Percentiles rank a stretch among this genome's conserved stretches.
Conservation (phyloP, 2,329 filamentous ascomycete species). For the Aspergillus ochraceoroseus region DNA sequence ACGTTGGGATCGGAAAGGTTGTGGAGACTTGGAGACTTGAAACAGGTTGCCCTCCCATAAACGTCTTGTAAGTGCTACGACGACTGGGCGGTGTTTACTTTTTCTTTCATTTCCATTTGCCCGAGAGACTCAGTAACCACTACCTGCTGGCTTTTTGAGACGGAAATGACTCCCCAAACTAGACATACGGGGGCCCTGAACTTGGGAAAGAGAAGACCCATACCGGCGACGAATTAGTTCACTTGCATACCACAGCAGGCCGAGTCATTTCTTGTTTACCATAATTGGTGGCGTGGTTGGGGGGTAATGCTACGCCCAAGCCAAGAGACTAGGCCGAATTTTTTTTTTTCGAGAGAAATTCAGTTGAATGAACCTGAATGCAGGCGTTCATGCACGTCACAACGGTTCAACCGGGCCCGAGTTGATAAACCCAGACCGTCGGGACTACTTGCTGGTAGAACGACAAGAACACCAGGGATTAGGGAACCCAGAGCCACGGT, state of each 20-base stretch:
- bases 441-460: slow-evolving; percentile 21
- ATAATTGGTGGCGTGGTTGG: slow-evolving; percentile 4
- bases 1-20: slow-evolving; percentile 12
- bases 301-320: slow-evolving; percentile 5
- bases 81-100: too few species aligned
- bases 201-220: not conserved
- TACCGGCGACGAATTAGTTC: not conserved
- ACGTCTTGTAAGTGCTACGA: not conserved
- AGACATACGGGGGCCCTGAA: too few species aligned
- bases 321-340: too few species aligned
- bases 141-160: too few species aligned
- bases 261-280: not conserved
- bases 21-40: slow-evolving; percentile 16
- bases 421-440: slow-evolving; percentile 24
- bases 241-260: not conserved
- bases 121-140: too few species aligned
- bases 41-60: slow-evolving; percentile 4
- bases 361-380: slow-evolving; percentile 13
- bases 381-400: slow-evolving; percentile 24
- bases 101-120: too few species aligned
- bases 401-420: slow-evolving; percentile 12
- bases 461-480: slow-evolving; percentile 16
- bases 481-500: slow-evolving; percentile 36
- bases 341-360: too few species aligned
- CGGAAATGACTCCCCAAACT: too few species aligned